Base-by-base conservation (phyloP, 2,329 filamentous ascomycete species). In the Aspergillus sp. region DNA sequence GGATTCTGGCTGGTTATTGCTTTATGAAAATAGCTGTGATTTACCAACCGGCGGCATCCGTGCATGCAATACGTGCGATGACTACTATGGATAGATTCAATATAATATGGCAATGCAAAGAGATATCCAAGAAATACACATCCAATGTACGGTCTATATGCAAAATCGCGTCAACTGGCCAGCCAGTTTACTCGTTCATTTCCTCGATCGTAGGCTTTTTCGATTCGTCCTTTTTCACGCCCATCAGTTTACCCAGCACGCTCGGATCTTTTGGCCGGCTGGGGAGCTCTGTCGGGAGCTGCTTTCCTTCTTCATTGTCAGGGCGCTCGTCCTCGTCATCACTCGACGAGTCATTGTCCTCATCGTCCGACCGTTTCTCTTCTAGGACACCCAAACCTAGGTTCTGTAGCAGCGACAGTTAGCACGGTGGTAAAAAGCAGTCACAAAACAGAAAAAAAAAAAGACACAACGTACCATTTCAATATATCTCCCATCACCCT, bases 331-430 rank as follows among this genome's bases (percentile, higher is more conserved):
- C 43, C 13, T 50, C 54, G 3, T 61, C 58, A 5, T 50, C 51
- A 37, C 53, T 58, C 4, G 51, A 48, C 9, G 48, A 45, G 41
- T 52, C 47, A 2, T 50, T 50, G 7, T 55, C 50, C 15, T 54
- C 52, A 12, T 56, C 60, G 17, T 47, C 53, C 4, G 47, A 47
- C 15, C 53, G 59, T 46, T 67, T 67, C 50, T 74, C 70, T 57
- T 71, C 67, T 17, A 74, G 55, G 5, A 74, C 72, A 7, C 72
- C 72, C 9, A 74, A 54, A 5, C 71, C 70, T 42, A 74, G 60
- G 49, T 74, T 68, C 69, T 71, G 10, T 30, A 30, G 25, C 25
- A 30, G 25, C 25, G 10, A 30, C 10, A 30, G 10, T 30, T 10
- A 30, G 25, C 25, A 20, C 12, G 7, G 10, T 23, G 17, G 2